Conservation (phyloP, 2,329 filamentous ascomycete species). For the Chaetomiaceae sp. region DNA sequence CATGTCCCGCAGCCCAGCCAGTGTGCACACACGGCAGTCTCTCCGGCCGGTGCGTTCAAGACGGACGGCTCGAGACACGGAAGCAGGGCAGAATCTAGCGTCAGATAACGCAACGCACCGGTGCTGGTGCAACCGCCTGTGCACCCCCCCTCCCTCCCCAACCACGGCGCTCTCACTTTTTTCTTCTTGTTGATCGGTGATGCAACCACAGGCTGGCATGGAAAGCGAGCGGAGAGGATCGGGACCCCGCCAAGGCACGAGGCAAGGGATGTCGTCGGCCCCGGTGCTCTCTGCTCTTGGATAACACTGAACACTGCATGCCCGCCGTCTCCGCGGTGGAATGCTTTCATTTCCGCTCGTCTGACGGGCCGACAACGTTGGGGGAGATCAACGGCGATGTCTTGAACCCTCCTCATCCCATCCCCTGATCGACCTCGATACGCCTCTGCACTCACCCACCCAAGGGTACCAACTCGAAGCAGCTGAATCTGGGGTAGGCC, state of each 20-base stretch:
- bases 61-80: not conserved
- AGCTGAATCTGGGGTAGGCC: conserved; percentile 8
- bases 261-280: conserved; percentile 10
- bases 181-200: not conserved
- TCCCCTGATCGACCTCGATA: not conserved
- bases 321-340: conserved; percentile 4
- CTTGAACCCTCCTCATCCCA: conserved; percentile 1
- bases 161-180: not conserved
- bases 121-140: not conserved
- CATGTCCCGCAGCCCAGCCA: not conserved
- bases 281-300: not conserved
- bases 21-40: conserved; percentile 1
- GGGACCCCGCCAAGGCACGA: not conserved
- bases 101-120: conserved; percentile 15
- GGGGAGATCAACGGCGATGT: conserved; percentile 8
- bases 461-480: no score
- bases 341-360: conserved; percentile 15
- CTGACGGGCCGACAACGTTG: conserved; percentile 10
- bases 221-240: not conserved
- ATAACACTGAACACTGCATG: not conserved
- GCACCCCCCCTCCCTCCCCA: no score
- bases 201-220: conserved; percentile 5
- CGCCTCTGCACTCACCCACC: not conserved
- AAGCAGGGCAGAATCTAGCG: conserved; percentile 16
- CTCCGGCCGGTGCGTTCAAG: not conserved